A percentile compares a stretch with the other conserved stretches of the same genome.
Evolutionary conservation across 108 stramenopile genomes (phyloP).

Genomic region (Thalassiosira profunda): DNA sequence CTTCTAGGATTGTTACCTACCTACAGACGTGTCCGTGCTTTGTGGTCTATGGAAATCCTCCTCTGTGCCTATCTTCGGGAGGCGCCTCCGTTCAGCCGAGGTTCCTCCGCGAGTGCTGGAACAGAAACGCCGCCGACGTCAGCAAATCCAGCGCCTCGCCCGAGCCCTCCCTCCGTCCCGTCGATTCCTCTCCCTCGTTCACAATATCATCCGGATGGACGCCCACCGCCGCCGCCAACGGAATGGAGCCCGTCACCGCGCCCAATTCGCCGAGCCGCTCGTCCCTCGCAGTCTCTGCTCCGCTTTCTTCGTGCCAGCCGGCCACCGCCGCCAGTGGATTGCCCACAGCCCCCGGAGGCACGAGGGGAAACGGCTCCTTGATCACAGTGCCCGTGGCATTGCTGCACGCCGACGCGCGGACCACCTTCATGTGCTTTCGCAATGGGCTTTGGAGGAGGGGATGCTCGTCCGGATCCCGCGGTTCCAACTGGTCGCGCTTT

Average conservation of each 20-base stretch:
- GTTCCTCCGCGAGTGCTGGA: conserved; percentile 15
- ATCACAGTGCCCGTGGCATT: conserved; percentile 17
- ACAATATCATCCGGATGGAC: background rate
- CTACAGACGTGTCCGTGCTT: too few species aligned
- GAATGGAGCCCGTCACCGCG: background rate
- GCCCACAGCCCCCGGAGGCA: conserved; percentile 10
- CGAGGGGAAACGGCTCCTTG: conserved; percentile 27
- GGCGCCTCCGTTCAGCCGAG: too few species aligned
- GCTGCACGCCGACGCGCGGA: conserved; percentile 21
- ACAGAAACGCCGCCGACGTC: conserved; percentile 31
- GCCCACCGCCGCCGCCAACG: background rate
- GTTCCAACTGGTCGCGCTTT: background rate
- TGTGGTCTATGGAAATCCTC: too few species aligned
- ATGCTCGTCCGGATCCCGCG: conserved; percentile 21
- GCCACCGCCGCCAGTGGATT: background rate
- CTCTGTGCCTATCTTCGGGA: too few species aligned
- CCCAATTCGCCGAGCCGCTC: background rate
- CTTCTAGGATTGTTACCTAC: too few species aligned
- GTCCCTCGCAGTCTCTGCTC: background rate
- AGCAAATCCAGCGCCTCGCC: conserved; percentile 34
- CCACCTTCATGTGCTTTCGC: conserved; percentile 25
- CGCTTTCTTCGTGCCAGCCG: background rate
- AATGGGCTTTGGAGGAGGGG: conserved; percentile 24
- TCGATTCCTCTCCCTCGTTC: conserved; percentile 10
- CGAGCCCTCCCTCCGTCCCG: too few species aligned